Evolutionary conservation across 2,329 filamentous ascomycete genomes (phyloP).

Genomic region (Coniochaeta hoffmannii): DNA sequence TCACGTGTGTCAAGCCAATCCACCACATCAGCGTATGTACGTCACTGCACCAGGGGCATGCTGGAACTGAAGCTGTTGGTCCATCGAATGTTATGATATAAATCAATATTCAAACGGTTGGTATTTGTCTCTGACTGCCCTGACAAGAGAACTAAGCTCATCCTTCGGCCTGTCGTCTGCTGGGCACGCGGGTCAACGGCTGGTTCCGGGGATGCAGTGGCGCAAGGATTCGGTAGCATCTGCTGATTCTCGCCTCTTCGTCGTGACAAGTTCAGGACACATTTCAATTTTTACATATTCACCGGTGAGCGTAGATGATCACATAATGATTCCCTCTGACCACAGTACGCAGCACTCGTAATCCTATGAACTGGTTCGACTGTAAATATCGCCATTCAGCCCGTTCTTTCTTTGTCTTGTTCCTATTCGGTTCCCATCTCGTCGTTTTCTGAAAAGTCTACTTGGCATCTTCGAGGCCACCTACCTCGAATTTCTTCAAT

Average conservation of each 20-base stretch:
- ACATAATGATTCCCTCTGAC: neutral
- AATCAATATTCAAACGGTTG: too few relatives aligned
- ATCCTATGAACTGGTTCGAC: neutral
- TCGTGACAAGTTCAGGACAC: constrained; percentile 7
- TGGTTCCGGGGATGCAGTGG: constrained; percentile 6
- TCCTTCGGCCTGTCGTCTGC: too few relatives aligned
- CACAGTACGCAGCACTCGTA: neutral
- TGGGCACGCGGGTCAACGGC: neutral
- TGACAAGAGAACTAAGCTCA: too few relatives aligned
- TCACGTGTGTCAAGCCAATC: too few relatives aligned
- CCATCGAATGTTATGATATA: too few relatives aligned
- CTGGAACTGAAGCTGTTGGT: too few relatives aligned
- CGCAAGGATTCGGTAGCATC: constrained; percentile 6
- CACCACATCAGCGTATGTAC: too few relatives aligned
- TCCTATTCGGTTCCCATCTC: neutral
- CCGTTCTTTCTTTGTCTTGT: neutral
- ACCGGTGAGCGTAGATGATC: neutral
- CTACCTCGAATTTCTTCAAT: neutral
- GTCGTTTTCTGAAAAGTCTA: neutral
- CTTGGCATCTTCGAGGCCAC: neutral
- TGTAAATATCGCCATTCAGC: neutral
- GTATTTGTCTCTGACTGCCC: too few relatives aligned
- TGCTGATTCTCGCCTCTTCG: constrained; percentile 11
- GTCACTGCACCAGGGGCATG: too few relatives aligned
- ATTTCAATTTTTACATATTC: constrained; percentile 6